Evolutionary conservation across 805 yeast genomes (phyloP).

Genomic region (Clavispora santaluciae): DNA sequence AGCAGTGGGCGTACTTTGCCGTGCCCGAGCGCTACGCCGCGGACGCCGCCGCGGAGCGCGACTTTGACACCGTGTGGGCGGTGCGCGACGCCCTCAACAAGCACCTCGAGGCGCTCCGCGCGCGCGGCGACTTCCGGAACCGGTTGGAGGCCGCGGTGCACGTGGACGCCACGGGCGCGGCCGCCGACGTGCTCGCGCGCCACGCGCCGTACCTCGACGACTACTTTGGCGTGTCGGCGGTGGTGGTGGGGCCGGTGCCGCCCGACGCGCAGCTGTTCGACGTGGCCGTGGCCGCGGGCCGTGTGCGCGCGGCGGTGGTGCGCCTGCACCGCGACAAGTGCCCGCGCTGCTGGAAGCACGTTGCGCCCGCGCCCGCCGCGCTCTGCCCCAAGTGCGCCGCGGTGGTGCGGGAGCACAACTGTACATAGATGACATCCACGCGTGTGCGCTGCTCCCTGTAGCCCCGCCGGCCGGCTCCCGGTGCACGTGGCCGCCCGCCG

Average conservation of each 20-base stretch:
- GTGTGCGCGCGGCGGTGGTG: conserved; percentile 1
- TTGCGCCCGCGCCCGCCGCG: conserved; percentile 44
- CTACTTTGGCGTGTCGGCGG: conserved; percentile 64
- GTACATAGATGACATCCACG: conserved; percentile 19
- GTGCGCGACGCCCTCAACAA: conserved; percentile 48
- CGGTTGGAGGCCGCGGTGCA: conserved; percentile 55
- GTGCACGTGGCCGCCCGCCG: no score
- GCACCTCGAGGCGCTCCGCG: conserved; percentile 53
- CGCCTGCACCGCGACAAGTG: conserved; percentile 46
- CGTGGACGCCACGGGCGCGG: conserved; percentile 4
- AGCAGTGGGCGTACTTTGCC: conserved; percentile 17
- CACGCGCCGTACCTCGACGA: conserved; percentile 28
- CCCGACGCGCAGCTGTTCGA: not conserved
- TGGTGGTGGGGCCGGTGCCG: conserved; percentile 13
- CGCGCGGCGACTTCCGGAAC: conserved; percentile 47
- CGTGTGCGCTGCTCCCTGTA: no score
- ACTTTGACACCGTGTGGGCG: conserved; percentile 43
- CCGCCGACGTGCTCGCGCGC: conserved; percentile 10
- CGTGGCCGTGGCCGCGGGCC: not conserved
- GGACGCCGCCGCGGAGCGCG: conserved; percentile 32
- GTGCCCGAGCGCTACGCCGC: conserved; percentile 29
- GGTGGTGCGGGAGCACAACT: conserved; percentile 29
- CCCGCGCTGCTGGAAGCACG: conserved; percentile 91
- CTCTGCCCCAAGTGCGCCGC: conserved; percentile 65
- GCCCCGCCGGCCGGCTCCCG: no score